Conservation (phyloP, 2,329 filamentous ascomycete species). For the Neonectria faginata region DNA sequence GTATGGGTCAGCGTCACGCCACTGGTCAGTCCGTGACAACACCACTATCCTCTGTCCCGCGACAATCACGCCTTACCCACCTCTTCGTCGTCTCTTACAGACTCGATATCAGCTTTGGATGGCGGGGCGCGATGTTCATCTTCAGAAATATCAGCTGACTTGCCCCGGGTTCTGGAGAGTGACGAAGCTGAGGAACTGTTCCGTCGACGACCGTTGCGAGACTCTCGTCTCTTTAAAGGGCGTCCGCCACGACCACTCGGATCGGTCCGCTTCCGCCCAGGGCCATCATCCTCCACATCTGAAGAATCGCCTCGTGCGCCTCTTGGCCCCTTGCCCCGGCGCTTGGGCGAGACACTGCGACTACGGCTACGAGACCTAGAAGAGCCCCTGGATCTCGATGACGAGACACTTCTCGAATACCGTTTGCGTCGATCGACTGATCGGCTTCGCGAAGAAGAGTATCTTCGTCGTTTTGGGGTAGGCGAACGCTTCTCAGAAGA, state of each 20-base stretch:
- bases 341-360: slow-evolving; percentile 35
- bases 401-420: slow-evolving; percentile 51
- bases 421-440: slow-evolving; percentile 57
- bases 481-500: slow-evolving; percentile 57
- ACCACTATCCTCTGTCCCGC: slow-evolving; percentile 3
- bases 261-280: slow-evolving; percentile 22
- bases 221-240: slow-evolving; percentile 32
- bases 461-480: slow-evolving; percentile 62
- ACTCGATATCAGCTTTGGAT: slow-evolving; percentile 34
- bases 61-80: slow-evolving; percentile 38
- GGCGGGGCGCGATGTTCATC: slow-evolving; percentile 44
- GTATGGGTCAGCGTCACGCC: slow-evolving; percentile 27
- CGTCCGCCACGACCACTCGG: slow-evolving; percentile 26
- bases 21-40: slow-evolving; percentile 28
- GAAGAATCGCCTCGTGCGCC: slow-evolving; percentile 32
- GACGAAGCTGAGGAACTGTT: slow-evolving; percentile 66
- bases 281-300: slow-evolving; percentile 27
- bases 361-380: slow-evolving; percentile 48
- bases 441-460: slow-evolving; percentile 61
- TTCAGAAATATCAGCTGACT: slow-evolving; percentile 67
- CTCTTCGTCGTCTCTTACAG: slow-evolving; percentile 35
- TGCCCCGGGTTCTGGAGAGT: slow-evolving; percentile 61
- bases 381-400: slow-evolving; percentile 56
- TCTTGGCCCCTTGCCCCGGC: slow-evolving; percentile 30
- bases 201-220: slow-evolving; percentile 53